Percentiles rank a stretch among this genome's conserved stretches.
phyloP scores from a whole-genome alignment of 208 protist species.

The Giardia duodenalis region DNA sequence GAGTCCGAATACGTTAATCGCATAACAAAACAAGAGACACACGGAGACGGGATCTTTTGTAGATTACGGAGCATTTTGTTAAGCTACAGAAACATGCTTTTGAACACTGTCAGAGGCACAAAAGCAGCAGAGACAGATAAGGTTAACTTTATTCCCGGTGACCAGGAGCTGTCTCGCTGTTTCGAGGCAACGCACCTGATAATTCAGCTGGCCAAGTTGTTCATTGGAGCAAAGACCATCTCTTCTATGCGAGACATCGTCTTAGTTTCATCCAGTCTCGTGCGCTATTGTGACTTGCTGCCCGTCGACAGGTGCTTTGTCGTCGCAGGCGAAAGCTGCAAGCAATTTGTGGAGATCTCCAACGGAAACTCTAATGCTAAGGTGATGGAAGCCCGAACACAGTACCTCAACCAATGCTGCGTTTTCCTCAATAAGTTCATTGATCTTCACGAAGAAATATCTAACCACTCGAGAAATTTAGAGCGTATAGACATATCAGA shows the following conservation, averaged over 20 bases:
- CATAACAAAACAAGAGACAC: neutral
- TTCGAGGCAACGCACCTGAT: constrained; percentile 10
- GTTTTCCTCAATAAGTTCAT: constrained; percentile 19
- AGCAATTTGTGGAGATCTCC: neutral
- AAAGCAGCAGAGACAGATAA: neutral
- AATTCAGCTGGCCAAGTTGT: neutral
- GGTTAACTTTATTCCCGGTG: neutral
- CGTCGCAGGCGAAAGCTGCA: neutral
- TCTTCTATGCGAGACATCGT: neutral
- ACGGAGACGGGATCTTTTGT: neutral
- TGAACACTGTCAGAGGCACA: neutral
- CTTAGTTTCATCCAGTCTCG: neutral
- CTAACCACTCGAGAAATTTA: neutral
- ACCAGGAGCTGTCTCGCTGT: constrained; percentile 1
- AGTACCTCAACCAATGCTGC: neutral
- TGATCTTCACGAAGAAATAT: neutral
- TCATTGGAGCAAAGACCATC: neutral
- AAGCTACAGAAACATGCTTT: neutral
- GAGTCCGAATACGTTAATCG: neutral
- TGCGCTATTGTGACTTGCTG: constrained; percentile 28
- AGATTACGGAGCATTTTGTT: neutral
- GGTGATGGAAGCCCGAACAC: neutral
- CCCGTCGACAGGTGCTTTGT: constrained; percentile 17
- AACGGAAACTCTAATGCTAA: neutral
- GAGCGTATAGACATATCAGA: neutral